Conservation (phyloP, 2,329 filamentous ascomycete species). For the Fusarium papillatum region DNA sequence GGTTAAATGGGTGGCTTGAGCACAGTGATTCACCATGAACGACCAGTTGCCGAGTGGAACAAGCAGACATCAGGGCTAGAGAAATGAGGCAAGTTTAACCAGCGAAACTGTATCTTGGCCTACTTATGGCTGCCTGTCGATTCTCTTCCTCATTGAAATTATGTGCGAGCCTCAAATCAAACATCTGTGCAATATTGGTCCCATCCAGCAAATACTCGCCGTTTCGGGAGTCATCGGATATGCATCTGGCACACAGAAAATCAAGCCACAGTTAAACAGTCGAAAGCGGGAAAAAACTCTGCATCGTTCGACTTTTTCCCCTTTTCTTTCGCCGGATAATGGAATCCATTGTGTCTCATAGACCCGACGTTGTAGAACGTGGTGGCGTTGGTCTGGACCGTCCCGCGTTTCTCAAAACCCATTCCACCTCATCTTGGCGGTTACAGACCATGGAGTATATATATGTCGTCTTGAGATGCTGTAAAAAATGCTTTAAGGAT, state of each 20-base stretch:
- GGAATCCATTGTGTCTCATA: constrained; percentile 14
- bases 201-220: background rate
- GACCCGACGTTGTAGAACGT: constrained; percentile 6
- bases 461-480: background rate
- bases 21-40: background rate
- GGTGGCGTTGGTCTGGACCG: constrained; percentile 25
- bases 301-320: background rate
- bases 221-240: background rate
- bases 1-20: background rate
- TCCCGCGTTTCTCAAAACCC: background rate
- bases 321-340: background rate
- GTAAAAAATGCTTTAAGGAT: background rate
- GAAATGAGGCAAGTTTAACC: background rate
- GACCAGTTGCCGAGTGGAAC: background rate
- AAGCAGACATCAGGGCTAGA: background rate
- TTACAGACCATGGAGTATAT: background rate
- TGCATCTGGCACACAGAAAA: background rate
- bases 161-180: background rate
- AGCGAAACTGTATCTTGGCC: background rate
- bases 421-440: constrained; percentile 24
- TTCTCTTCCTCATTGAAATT: background rate
- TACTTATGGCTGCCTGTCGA: background rate
- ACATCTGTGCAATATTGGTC: background rate
- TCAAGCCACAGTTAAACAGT: constrained; percentile 5
- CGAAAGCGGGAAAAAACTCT: background rate